Evolutionary conservation across 805 yeast genomes (phyloP), one percentile per base, ranked within the genome.

Genomic region (Candida tammaniensis): DNA sequence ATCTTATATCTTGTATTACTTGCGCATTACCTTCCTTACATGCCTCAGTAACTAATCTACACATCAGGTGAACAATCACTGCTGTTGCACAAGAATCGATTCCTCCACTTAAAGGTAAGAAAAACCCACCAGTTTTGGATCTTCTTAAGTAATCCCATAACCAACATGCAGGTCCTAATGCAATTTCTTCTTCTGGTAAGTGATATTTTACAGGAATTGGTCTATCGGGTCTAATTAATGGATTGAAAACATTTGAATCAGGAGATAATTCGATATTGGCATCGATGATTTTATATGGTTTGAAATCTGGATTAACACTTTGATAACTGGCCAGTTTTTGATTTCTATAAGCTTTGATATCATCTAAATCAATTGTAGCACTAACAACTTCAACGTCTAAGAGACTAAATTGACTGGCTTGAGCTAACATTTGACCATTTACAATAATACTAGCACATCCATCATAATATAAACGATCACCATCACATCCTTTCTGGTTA

Each of bases 161-260:
- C 99, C 99, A 93, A 58, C 98, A 93, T 0, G 99, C 98, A 0
- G 99, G 99, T 0, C 99, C 99, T 27, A 86, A 67, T 1, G 98
- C 97, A 46, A 93, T 91, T 59, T 93, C 99, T 61, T 93, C 97
- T 52, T 89, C 95, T 3, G 98, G 96, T 2, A 67, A 52, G 59
- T 85, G 94, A 49, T 83, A 82, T 24, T 70, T 71, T 27, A 82
- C 70, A 4, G 64, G 68, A 15, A 60, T 55, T 1, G 73, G 51
- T 14, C 52, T 51, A 0, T 93, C 61, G 13, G 96, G 96, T 8
- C 51, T 57, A 8, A 85, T 60, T 0, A 54, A 50, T 14, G 85
- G 78, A 53, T 85, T 77, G 48, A 86, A 84, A 24, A 76, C 68
- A 27, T 73, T 53, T 4, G 70, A 57, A 31, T 64, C 64, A 11